Base-by-base conservation (phyloP, 192 early-diverging fungal species). In the Umbelopsis sp. region DNA sequence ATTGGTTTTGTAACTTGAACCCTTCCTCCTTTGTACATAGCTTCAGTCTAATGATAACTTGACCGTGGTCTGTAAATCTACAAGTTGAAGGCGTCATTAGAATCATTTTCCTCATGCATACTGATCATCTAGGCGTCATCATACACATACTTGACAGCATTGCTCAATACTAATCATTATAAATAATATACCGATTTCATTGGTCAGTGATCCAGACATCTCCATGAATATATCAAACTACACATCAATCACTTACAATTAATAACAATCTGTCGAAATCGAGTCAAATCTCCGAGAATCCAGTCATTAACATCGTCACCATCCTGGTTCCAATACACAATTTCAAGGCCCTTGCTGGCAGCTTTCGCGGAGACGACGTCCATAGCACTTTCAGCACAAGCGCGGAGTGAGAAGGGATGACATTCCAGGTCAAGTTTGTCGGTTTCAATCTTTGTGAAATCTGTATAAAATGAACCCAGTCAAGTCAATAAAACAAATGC, bases 371-470 rank as follows among this genome's bases (percentile, higher is more conserved):
- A 83, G 71, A 92, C 77, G 24, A 88, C 77, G 71, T 90, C 87
- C 34, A 93, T 81, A 21, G 86, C 88, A 20, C 87, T 83, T 62
- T 92, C 83, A 2, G 56, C 56, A 41, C 70, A 71, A 43, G 51
- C n/a, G 34, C 84, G 77, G 45, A 90, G 76, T 31, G 86, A 77
- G 66, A 87, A 85, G 14, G 88, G 83, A 25, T 85, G 84, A 7
- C 66, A 72, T 77, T 93, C 90, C 4, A 93, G 75, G 24, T 79
- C 86, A 73, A 95, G 83, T 32, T 90, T 89, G 24, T 91, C 91
- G 29, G 91, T 89, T 73, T 95, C 93, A 38, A 93, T 87, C 82
- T 91, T 93, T 0, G 56, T 62, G 56, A 62, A 62, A 32, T 62
- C 56, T 62, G 17, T 20, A 26, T 12, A 53, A 1, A 53, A 41